These are phyloP conservation scores for Globisporangium uncinulatum DNA, from an alignment of 352 stramenopile species.

Conservation along the genomic window DNA sequence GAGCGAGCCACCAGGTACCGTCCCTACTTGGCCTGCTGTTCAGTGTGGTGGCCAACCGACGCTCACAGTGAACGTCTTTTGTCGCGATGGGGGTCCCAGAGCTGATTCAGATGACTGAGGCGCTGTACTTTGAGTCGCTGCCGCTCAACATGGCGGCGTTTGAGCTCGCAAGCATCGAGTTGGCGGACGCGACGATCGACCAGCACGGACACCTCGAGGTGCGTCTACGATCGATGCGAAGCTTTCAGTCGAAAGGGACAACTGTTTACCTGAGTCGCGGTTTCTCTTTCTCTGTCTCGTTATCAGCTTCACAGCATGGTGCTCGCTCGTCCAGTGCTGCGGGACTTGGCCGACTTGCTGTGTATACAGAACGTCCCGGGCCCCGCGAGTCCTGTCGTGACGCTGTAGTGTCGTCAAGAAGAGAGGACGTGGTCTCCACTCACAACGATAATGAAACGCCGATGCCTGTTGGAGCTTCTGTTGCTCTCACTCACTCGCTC, in stretches of 20 bases:
- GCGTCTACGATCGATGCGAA: neutral
- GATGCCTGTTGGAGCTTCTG: no score
- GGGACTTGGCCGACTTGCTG: conserved; percentile 39
- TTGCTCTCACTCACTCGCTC: no score
- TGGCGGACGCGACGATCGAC: conserved; percentile 41
- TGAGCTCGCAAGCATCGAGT: conserved; percentile 38
- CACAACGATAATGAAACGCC: no score
- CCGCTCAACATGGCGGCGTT: conserved; percentile 49
- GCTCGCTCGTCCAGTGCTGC: conserved; percentile 39
- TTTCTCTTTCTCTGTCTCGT: no score
- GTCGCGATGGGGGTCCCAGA: conserved; percentile 17
- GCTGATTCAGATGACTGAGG: conserved; percentile 47
- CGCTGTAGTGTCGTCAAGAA: conserved; percentile 20
- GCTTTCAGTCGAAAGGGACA: no score
- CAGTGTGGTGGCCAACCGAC: no score
- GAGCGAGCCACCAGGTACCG: conserved; percentile 3
- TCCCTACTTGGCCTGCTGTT: neutral
- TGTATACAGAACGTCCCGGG: conserved; percentile 30
- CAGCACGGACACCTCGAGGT: conserved; percentile 42
- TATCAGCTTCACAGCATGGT: conserved; percentile 42
- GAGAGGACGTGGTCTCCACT: no score
- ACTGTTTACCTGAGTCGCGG: no score
- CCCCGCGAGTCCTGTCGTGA: conserved; percentile 30
- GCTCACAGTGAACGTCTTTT: no score
- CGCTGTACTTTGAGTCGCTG: conserved; percentile 44